A percentile compares a stretch with the other conserved stretches of the same genome.
phyloP scores from a whole-genome alignment of 2,329 filamentous ascomycete genomes.

The Cladobotryum protrusum region DNA sequence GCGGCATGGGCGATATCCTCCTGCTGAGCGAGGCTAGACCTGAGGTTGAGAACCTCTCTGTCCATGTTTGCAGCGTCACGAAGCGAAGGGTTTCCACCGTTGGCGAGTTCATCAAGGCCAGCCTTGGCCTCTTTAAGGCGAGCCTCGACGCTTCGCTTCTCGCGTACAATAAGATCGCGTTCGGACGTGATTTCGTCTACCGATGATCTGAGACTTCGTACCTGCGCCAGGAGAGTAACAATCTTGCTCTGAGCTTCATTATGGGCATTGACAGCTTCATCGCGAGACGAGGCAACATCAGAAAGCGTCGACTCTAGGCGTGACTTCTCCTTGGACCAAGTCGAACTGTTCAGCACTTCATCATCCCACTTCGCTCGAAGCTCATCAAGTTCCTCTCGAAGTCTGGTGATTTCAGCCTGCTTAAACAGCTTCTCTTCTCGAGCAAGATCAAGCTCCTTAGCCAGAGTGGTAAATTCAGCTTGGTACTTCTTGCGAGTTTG shows the following conservation, averaged over 20 bases:
- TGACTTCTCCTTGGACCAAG: constrained; percentile 96
- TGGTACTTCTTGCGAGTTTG: constrained; percentile 98
- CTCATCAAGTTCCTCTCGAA: constrained; percentile 95
- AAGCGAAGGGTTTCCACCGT: constrained; percentile 78
- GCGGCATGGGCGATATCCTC: constrained; percentile 89
- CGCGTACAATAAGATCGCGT: constrained; percentile 74
- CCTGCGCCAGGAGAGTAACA: constrained; percentile 82
- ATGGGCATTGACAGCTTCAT: constrained; percentile 88
- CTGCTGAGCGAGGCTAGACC: constrained; percentile 81
- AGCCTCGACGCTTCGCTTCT: constrained; percentile 84
- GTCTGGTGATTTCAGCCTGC: constrained; percentile 77
- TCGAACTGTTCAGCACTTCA: constrained; percentile 93
- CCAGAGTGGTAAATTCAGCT: constrained; percentile 79
- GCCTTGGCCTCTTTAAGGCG: constrained; percentile 82
- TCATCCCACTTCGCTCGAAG: constrained; percentile 96
- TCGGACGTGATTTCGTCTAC: constrained; percentile 83
- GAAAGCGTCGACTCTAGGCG: constrained; percentile 84
- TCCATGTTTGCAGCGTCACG: constrained; percentile 86
- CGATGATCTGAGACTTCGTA: constrained; percentile 72
- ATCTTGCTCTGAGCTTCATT: constrained; percentile 94
- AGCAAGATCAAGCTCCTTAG: constrained; percentile 87
- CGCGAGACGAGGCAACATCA: constrained; percentile 82
- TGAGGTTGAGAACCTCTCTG: constrained; percentile 82
- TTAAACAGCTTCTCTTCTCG: constrained; percentile 81
- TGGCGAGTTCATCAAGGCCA: constrained; percentile 79